Conservation (phyloP, 116 monocot species). For the Cymodocea nodosa region DNA sequence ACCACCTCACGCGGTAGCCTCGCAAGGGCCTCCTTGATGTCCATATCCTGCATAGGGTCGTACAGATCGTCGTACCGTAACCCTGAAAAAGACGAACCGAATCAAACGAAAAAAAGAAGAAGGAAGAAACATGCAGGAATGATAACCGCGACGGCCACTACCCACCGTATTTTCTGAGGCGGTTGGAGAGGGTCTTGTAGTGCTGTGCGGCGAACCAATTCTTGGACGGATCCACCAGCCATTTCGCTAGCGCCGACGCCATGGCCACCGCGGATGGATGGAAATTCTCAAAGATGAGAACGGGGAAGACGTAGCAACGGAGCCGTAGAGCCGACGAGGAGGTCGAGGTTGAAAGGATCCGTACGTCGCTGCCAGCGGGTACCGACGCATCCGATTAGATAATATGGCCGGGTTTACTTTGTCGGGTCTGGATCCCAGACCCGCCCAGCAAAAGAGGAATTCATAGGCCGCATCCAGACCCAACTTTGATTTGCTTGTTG, state of each 20-base stretch:
- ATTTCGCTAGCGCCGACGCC: constrained; percentile 19
- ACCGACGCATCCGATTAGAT: too few species aligned
- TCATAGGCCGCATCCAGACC: too few species aligned
- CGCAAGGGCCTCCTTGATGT: constrained; percentile 88
- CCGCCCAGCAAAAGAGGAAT: too few species aligned
- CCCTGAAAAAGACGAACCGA: constrained; percentile 5
- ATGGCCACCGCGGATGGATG: background rate
- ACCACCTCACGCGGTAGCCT: constrained; percentile 86
- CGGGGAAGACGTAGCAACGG: too few species aligned
- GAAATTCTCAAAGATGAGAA: too few species aligned
- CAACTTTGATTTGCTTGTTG: too few species aligned
- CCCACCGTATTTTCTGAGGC: constrained; percentile 57
- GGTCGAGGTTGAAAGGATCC: too few species aligned
- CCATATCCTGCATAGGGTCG: constrained; percentile 74
- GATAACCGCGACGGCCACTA: background rate
- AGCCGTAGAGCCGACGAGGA: too few species aligned
- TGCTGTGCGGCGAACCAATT: constrained; percentile 65
- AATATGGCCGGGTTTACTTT: too few species aligned
- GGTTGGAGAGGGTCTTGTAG: constrained; percentile 34
- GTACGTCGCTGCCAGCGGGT: too few species aligned
- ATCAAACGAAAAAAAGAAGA: background rate
- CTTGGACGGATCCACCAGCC: constrained; percentile 37
- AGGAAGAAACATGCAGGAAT: background rate
- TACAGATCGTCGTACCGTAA: constrained; percentile 86
- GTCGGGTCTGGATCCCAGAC: too few species aligned